A percentile compares a stretch with the other conserved stretches of the same genome.
phyloP scores from a whole-genome alignment of 768 basidiomycete species.

The Amylocystis lapponica region DNA sequence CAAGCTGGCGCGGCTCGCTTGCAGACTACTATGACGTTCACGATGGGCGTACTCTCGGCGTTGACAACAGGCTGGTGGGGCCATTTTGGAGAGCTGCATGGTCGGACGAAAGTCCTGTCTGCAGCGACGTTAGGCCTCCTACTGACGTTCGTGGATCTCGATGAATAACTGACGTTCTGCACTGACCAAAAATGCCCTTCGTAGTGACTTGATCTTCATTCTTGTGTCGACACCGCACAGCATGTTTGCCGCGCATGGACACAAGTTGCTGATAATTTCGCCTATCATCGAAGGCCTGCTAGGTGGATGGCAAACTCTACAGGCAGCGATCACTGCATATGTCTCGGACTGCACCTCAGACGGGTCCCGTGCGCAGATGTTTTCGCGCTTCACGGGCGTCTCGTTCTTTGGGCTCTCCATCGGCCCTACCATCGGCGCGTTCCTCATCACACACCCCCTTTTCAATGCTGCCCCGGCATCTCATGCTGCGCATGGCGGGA shows the following conservation, averaged over 20 bases:
- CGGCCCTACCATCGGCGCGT: constrained; percentile 67
- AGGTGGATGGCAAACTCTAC: constrained; percentile 70
- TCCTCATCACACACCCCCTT: constrained; percentile 38
- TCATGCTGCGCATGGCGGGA: constrained; percentile 24
- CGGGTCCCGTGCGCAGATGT: constrained; percentile 65
- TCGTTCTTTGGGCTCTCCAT: constrained; percentile 71
- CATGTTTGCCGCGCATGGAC: constrained; percentile 56
- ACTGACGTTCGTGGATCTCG: constrained; percentile 52
- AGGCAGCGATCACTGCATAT: constrained; percentile 59
- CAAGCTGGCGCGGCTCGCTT: constrained; percentile 65
- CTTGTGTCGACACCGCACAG: constrained; percentile 67
- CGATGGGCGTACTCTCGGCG: constrained; percentile 74
- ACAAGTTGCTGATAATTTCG: constrained; percentile 72
- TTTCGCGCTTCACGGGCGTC: constrained; percentile 62
- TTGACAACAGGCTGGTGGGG: constrained; percentile 88
- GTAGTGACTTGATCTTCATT: constrained; percentile 73
- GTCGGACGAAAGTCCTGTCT: constrained; percentile 70
- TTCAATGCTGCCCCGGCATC: constrained; percentile 14
- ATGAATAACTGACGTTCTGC: constrained; percentile 25
- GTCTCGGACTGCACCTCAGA: constrained; percentile 78
- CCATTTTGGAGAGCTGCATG: constrained; percentile 66
- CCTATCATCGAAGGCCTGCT: constrained; percentile 76
- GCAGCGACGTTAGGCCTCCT: constrained; percentile 64
- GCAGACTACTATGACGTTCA: constrained; percentile 73
- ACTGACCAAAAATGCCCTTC: neutral